phyloP scores from a whole-genome alignment of 306 rosid genomes.

The Cucumis cinereus region DNA sequence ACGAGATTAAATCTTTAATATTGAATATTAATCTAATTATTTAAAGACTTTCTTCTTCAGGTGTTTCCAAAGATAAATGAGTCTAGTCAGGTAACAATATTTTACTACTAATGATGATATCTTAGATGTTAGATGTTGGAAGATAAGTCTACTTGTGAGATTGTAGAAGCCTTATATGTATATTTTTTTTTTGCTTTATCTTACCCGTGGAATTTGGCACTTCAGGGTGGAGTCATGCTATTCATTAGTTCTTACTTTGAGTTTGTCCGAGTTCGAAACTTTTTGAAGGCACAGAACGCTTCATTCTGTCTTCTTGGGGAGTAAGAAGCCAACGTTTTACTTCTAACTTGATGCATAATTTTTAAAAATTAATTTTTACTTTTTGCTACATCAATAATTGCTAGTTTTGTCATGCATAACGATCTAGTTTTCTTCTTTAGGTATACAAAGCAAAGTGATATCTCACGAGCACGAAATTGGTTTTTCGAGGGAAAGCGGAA shows the following conservation, averaged over 20 bases:
- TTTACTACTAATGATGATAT: neutral
- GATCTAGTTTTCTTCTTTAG: constrained; percentile 25
- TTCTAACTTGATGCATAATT: constrained; percentile 3
- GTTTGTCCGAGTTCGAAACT: constrained; percentile 65
- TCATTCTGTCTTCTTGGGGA: constrained; percentile 88
- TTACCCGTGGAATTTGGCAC: constrained; percentile 14
- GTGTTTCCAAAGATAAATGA: constrained; percentile 80
- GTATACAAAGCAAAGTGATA: constrained; percentile 67
- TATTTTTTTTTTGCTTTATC: neutral
- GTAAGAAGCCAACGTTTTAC: constrained; percentile 37
- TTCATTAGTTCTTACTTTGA: constrained; percentile 76
- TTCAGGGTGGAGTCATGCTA: constrained; percentile 80
- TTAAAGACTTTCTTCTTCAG: constrained; percentile 29
- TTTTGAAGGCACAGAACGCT: constrained; percentile 69
- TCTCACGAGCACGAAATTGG: constrained; percentile 76
- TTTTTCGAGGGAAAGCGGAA: constrained; percentile 67
- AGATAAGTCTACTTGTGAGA: neutral
- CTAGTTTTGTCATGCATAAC: constrained; percentile 5
- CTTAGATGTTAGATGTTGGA: neutral
- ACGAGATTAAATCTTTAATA: neutral
- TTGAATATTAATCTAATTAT: neutral
- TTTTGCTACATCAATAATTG: neutral
- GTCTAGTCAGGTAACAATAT: constrained; percentile 47
- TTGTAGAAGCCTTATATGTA: neutral
- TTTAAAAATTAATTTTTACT: neutral